Conservation (phyloP, 441 rosid species). For the Iberis amara region DNA sequence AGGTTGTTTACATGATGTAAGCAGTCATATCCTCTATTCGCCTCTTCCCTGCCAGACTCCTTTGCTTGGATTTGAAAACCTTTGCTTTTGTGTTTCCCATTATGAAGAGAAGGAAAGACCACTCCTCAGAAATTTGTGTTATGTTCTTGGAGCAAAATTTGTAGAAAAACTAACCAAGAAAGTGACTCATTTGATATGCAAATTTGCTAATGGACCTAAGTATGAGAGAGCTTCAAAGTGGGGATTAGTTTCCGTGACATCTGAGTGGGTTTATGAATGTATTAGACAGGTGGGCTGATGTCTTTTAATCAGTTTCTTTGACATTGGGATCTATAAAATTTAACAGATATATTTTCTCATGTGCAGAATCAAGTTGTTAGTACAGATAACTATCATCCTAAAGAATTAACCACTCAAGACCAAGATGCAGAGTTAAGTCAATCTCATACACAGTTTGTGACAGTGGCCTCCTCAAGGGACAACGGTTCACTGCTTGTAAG, state of each 20-base stretch:
- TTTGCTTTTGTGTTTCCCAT: constrained; percentile 81
- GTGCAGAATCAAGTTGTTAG: constrained; percentile 69
- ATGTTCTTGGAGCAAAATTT: constrained; percentile 80
- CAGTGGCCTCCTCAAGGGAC: constrained; percentile 42
- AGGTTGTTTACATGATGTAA: constrained; percentile 75
- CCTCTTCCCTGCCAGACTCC: constrained; percentile 86
- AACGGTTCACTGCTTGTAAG: constrained; percentile 44
- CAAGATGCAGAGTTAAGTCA: constrained; percentile 62
- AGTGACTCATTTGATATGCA: constrained; percentile 86
- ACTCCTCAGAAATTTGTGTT: constrained; percentile 75
- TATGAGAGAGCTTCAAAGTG: constrained; percentile 75
- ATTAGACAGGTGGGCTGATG: constrained; percentile 62
- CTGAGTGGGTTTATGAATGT: constrained; percentile 91
- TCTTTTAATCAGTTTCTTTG: constrained; percentile 12
- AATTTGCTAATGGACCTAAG: constrained; percentile 69
- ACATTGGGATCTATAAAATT: not conserved
- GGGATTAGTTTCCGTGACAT: constrained; percentile 61
- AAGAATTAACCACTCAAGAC: constrained; percentile 69
- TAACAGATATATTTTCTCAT: constrained; percentile 3
- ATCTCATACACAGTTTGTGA: constrained; percentile 58
- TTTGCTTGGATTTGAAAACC: constrained; percentile 72
- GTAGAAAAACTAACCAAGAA: constrained; percentile 59
- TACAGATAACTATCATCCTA: constrained; percentile 60
- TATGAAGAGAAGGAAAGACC: constrained; percentile 69
- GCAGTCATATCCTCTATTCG: constrained; percentile 78